Percentiles rank a stretch among this genome's conserved stretches.
phyloP scores from a whole-genome alignment of 495 filamentous ascomycete species.

The Aspergillus bridgeri region DNA sequence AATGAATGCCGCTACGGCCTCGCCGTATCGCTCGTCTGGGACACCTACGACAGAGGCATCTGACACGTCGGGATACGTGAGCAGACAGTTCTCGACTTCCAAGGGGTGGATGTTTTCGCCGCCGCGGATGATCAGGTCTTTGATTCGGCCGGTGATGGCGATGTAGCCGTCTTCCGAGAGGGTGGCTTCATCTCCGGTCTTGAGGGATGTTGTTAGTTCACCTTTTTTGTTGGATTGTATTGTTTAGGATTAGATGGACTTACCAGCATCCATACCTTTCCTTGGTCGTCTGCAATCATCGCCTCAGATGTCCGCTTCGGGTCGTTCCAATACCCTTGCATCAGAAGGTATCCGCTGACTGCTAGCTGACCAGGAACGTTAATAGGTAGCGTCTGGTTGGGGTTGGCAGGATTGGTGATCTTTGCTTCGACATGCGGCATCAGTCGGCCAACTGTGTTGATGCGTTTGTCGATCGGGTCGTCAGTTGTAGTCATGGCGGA shows the following conservation, averaged over 20 bases:
- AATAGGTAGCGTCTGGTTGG: constrained; percentile 54
- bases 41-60: constrained; percentile 84
- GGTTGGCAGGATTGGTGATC: constrained; percentile 64
- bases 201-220: constrained; percentile 19
- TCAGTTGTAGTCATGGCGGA: constrained; percentile 82
- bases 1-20: constrained; percentile 82
- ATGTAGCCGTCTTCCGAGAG: constrained; percentile 71
- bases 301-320: constrained; percentile 66
- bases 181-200: constrained; percentile 86
- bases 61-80: constrained; percentile 60
- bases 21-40: constrained; percentile 79
- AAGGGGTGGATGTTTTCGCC: constrained; percentile 97
- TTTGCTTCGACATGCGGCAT: constrained; percentile 88
- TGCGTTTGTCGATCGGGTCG: constrained; percentile 76
- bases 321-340: constrained; percentile 88
- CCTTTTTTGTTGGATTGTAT: neutral
- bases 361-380: constrained; percentile 77
- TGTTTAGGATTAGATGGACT: constrained; percentile 16
- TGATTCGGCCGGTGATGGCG: constrained; percentile 72
- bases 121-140: constrained; percentile 89
- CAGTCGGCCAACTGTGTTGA: constrained; percentile 69
- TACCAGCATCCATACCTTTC: constrained; percentile 68
- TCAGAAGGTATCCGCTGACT: constrained; percentile 79
- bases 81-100: constrained; percentile 89
- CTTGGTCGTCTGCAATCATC: constrained; percentile 56